Evolutionary conservation across 176 grass and related monocot genomes (phyloP).

Genomic region (Otatea glauca): DNA sequence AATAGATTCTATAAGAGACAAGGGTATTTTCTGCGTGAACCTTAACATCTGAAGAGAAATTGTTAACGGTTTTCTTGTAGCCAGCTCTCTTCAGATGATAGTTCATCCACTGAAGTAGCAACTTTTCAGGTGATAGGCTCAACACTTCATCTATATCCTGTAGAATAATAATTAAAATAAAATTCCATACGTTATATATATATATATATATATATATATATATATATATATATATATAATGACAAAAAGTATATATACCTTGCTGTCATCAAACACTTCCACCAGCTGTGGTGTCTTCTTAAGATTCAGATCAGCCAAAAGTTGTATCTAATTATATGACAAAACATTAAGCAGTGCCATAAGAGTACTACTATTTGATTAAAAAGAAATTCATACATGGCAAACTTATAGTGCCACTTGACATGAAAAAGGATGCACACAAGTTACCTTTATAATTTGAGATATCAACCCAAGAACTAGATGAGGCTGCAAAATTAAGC

Average conservation of each 20-base stretch:
- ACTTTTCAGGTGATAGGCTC: conserved; percentile 78
- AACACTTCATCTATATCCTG: conserved; percentile 90
- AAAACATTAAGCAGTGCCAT: background rate
- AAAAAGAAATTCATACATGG: background rate
- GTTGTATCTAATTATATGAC: conserved; percentile 60
- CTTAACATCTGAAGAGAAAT: conserved; percentile 94
- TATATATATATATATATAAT: background rate
- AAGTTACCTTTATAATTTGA: conserved; percentile 88
- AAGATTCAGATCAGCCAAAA: conserved; percentile 86
- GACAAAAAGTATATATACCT: conserved; percentile 36
- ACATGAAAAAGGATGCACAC: background rate
- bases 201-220: background rate
- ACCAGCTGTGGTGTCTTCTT: conserved; percentile 90
- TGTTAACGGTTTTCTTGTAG: conserved; percentile 89
- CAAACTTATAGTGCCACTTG: background rate
- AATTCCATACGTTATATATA: background rate
- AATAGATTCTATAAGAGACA: conserved; percentile 6
- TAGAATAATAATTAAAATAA: conserved; percentile 34
- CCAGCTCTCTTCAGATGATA: conserved; percentile 89
- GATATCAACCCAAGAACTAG: conserved; percentile 92
- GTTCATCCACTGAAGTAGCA: conserved; percentile 96
- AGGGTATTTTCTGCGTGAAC: conserved; percentile 44
- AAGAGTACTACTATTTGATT: background rate
- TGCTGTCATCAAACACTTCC: conserved; percentile 83
- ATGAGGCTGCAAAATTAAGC: conserved; percentile 67